Conservation (phyloP, 306 rosid species). For the Rubus parviflorus region DNA sequence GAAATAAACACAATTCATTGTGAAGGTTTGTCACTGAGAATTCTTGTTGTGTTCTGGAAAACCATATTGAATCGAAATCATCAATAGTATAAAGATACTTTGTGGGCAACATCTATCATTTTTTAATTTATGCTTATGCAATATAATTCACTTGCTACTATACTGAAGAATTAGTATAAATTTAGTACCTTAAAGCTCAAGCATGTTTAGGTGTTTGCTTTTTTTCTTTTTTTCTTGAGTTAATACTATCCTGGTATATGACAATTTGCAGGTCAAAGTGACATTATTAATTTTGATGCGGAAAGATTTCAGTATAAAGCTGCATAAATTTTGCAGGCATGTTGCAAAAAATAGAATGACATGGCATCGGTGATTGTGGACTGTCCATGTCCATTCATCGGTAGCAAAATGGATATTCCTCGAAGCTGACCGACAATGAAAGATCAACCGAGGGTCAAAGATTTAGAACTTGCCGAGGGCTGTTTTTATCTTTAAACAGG, state of each 20-base stretch:
- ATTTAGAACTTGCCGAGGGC: not conserved
- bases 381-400: not conserved
- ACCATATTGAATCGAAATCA: not conserved
- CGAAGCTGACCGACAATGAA: not conserved
- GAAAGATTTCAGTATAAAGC: conserved; percentile 32
- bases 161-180: not conserved
- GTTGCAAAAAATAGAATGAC: not conserved
- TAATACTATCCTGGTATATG: not conserved
- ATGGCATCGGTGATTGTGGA: not conserved
- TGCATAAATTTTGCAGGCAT: conserved; percentile 8
- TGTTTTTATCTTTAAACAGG: not conserved
- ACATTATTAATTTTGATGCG: conserved; percentile 45
- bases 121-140: not conserved
- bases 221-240: not conserved
- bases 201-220: conserved; percentile 1
- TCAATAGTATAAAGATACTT: not conserved
- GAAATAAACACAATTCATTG: conserved; percentile 69
- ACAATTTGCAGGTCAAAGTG: conserved; percentile 54
- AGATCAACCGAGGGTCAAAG: not conserved
- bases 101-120: conserved; percentile 10
- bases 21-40: conserved; percentile 67
- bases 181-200: not conserved
- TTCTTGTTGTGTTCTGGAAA: conserved; percentile 18
- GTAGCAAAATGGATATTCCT: not conserved
- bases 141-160: no score